Percentiles rank a stretch among this genome's conserved stretches.
These are phyloP conservation scores for Elasticomyces elasticus DNA, from an alignment of 495 filamentous ascomycete species.

Conservation along the genomic window DNA sequence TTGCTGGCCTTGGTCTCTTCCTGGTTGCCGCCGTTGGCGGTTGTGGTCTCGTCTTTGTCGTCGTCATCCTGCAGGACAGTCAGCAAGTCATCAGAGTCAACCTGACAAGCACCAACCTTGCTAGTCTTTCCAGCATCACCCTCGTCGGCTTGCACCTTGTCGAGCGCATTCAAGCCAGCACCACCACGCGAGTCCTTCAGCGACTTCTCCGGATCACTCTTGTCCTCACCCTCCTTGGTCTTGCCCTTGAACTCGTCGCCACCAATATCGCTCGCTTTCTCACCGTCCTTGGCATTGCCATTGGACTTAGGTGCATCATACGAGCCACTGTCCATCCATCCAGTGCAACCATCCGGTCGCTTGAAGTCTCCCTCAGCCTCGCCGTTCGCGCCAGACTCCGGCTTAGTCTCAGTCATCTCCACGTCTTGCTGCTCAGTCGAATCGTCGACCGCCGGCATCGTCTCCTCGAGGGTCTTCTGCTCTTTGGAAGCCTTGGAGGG, in stretches of 20 bases:
- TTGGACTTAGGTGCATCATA: conserved; percentile 7
- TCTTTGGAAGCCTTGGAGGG: conserved; percentile 21
- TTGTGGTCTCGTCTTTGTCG: conserved; percentile 4
- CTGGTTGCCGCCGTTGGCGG: conserved; percentile 6
- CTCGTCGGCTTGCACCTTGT: conserved; percentile 17
- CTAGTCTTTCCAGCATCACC: conserved; percentile 11
- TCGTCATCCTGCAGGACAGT: not conserved
- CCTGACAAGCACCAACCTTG: conserved; percentile 10
- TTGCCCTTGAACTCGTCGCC: conserved; percentile 9
- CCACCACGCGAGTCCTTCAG: conserved; percentile 15
- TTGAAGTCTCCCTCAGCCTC: conserved; percentile 5
- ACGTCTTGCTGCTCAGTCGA: conserved; percentile 16
- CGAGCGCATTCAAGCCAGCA: conserved; percentile 9
- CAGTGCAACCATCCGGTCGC: conserved; percentile 15
- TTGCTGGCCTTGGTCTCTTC: conserved; percentile 2
- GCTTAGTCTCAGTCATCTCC: conserved; percentile 18
- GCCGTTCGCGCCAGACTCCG: conserved; percentile 3
- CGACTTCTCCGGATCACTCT: conserved; percentile 12
- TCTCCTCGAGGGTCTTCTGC: conserved; percentile 34
- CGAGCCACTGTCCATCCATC: conserved; percentile 13
- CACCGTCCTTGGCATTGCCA: conserved; percentile 2
- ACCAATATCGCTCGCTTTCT: not conserved
- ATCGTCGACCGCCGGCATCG: conserved; percentile 16
- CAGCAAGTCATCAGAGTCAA: not conserved
- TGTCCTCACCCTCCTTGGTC: conserved; percentile 12